These are phyloP conservation scores for Phycomyces blakesleeanus DNA, from an alignment of 192 early-diverging fungal species.

Conservation along the genomic window DNA sequence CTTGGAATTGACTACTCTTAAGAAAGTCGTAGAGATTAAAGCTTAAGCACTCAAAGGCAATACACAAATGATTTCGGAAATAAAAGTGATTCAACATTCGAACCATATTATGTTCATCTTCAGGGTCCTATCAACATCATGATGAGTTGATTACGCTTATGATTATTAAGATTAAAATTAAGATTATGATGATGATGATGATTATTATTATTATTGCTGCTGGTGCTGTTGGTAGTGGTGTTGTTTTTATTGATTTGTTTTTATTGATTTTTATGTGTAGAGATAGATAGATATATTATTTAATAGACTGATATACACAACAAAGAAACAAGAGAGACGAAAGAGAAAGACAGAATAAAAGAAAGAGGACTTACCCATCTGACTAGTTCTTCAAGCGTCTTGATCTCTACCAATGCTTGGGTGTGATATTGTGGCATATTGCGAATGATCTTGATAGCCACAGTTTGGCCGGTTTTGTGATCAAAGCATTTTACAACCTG, in stretches of 20 bases:
- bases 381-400: slow-evolving; percentile 79
- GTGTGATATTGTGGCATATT: slow-evolving; percentile 94
- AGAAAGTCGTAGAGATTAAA: slow-evolving; percentile 95
- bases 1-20: slow-evolving; percentile 88
- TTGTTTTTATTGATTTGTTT: too few species aligned
- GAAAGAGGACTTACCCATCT: slow-evolving; percentile 65
- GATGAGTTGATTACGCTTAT: slow-evolving; percentile 12
- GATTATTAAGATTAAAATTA: too few species aligned
- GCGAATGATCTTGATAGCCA: slow-evolving; percentile 90
- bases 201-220: too few species aligned
- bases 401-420: slow-evolving; percentile 88
- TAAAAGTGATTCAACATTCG: slow-evolving; percentile 86
- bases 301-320: too few species aligned
- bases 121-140: slow-evolving; percentile 57
- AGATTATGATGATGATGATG: too few species aligned
- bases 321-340: too few species aligned
- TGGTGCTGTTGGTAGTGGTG: too few species aligned
- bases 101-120: slow-evolving; percentile 69
- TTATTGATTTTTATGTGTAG: too few species aligned
- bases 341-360: too few species aligned
- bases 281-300: too few species aligned
- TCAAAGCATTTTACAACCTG: slow-evolving; percentile 90
- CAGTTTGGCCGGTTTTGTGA: slow-evolving; percentile 79
- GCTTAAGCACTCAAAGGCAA: slow-evolving; percentile 87
- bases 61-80: slow-evolving; percentile 92